Base-by-base conservation (phyloP, 345 rosid genomes). In the Eucalyptus pauciflora region DNA sequence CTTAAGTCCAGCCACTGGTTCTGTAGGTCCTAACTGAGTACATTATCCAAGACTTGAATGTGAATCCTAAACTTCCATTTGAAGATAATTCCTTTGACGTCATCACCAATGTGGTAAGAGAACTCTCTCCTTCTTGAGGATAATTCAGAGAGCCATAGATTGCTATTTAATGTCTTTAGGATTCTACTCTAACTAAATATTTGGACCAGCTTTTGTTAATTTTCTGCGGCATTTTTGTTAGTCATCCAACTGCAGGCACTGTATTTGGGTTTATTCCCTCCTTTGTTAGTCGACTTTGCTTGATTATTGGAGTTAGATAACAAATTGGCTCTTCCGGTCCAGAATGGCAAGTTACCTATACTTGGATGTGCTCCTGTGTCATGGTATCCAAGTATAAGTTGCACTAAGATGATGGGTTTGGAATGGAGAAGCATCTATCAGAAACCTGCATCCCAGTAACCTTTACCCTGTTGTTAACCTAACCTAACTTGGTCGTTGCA, bases 31-130 rank as follows among this genome's bases (percentile, higher is more conserved):
- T 97, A 87, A 96, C 97, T 2, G 96, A 94, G 91, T 95, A 95
- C 88, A 86, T 92, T 67, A 95, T 96, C 88, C 98, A 97, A 95
- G 99, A 97, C 92, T 88, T 96, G 89, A 97, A 97, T 87, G 33
- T 92, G 88, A 93, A 95, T 86, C 95, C 99, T 14, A 95, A 93
- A 87, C 96, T 97, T 87, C 98, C 97, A 87, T 96, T 97, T 89
- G 99, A 94, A 71, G 98, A 96, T 87, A 94, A 94, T 89, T 95
- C 97, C 33, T 96, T 97, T 41, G 97, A 97, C 87, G 93, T 95
- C 87, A 96, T 95, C 88, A 97, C 98, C 83, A 96, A 96, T 90
- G 98, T 93, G 96, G 98, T 97, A 92, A 31, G 94, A 90, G 54
- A 87, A 10, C 50, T 48, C 24, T 11, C 85, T 76, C 48, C 48